Evolutionary conservation across 2,329 filamentous ascomycete genomes (phyloP).

Genomic region (Trichophyton rubrum): DNA sequence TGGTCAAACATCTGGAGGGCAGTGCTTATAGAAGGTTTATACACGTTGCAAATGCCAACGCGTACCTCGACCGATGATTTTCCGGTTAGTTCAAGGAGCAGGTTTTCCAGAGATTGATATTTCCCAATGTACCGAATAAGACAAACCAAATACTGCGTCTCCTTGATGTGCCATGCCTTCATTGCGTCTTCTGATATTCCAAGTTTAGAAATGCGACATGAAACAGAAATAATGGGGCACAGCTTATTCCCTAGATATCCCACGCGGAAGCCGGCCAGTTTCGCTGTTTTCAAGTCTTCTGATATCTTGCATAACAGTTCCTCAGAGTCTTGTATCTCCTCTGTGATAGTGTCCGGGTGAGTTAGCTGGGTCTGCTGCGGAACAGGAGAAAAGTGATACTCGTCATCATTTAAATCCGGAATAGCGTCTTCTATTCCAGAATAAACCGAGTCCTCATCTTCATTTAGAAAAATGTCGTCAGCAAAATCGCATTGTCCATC

Average conservation of each 20-base stretch:
- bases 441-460: constrained; percentile 11
- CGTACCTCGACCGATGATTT: constrained; percentile 44
- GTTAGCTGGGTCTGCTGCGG: neutral
- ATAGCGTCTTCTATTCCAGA: constrained; percentile 17
- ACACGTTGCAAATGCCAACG: constrained; percentile 56
- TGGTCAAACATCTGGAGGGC: constrained; percentile 41
- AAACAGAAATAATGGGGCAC: constrained; percentile 49
- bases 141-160: constrained; percentile 58
- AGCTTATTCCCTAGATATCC: constrained; percentile 46
- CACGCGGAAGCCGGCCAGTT: constrained; percentile 56
- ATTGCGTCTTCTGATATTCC: constrained; percentile 61
- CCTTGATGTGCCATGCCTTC: constrained; percentile 61
- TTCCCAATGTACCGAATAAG: constrained; percentile 52
- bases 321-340: neutral
- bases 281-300: constrained; percentile 49
- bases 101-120: constrained; percentile 49
- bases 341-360: neutral
- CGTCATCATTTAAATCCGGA: constrained; percentile 25
- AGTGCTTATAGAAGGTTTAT: constrained; percentile 54
- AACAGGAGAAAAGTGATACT: constrained; percentile 22
- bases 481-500: constrained; percentile 22
- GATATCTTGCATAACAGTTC: constrained; percentile 33
- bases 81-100: constrained; percentile 32
- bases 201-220: constrained; percentile 56
- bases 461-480: constrained; percentile 23